These are phyloP conservation scores for Malassezia brasiliensis DNA, from an alignment of 1,284 basidiomycete genomes.

Conservation along the genomic window DNA sequence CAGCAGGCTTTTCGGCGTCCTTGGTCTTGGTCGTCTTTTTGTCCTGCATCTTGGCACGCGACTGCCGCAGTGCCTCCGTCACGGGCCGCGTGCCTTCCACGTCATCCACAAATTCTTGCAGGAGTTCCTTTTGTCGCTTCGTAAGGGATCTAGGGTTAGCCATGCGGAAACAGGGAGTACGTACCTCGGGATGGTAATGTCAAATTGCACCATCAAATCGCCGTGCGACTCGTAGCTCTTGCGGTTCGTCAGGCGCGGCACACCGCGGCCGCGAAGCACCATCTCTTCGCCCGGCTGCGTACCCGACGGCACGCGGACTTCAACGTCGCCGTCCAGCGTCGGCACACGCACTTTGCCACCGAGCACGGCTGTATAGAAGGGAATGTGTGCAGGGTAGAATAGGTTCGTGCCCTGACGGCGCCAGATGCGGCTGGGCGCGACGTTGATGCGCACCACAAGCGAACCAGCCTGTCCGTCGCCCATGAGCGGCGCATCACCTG, in stretches of 20 bases:
- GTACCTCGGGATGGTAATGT: conserved; percentile 78
- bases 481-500: conserved; percentile 74
- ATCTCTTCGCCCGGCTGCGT: conserved; percentile 97
- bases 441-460: conserved; percentile 75
- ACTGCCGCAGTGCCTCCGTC: neutral
- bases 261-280: conserved; percentile 79
- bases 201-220: conserved; percentile 84
- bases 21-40: neutral
- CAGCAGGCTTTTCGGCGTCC: neutral
- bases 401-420: conserved; percentile 83
- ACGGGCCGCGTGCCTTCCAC: conserved; percentile 58
- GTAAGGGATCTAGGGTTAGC: conserved; percentile 61
- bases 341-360: conserved; percentile 87
- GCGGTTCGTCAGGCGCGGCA: conserved; percentile 57
- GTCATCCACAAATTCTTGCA: conserved; percentile 86
- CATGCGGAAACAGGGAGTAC: conserved; percentile 29
- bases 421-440: conserved; percentile 73
- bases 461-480: conserved; percentile 64
- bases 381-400: conserved; percentile 81
- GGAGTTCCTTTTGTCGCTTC: conserved; percentile 69
- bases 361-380: conserved; percentile 79
- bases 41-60: conserved; percentile 33
- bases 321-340: conserved; percentile 89
- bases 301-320: conserved; percentile 81
- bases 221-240: conserved; percentile 50